Base-by-base conservation (phyloP, 441 rosid species). In the Erysimum pusillum region DNA sequence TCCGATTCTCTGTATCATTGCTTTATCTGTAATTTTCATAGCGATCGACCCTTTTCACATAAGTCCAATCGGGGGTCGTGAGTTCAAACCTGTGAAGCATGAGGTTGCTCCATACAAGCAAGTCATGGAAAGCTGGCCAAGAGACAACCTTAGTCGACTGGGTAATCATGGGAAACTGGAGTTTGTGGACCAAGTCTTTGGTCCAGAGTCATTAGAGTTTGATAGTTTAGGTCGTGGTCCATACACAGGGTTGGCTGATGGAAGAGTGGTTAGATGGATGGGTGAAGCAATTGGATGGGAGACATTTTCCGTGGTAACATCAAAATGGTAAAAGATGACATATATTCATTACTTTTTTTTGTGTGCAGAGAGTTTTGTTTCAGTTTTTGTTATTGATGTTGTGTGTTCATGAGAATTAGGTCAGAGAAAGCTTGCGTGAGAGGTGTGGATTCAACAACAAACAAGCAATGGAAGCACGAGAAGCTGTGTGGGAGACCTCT, bases 241-340 rank as follows among this genome's bases (percentile, higher is more conserved):
- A 11, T 95, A 95, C 78, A 51, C 97, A 1, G 99, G 99, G 4
- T 71, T 95, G 64, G 99, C 98, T 0, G 97, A 95, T 52, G 98
- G 99, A 17, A 85, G 98, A 11, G 71, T 95, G 22, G 98, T 95
- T 44, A 83, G 99, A 75, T 95, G 99, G 99, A 89, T 93, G 98
- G 99, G 99, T 7, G 89, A 90, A 54, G 76, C 69, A 42, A 18
- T 77, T 12, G 97, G 99, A 32, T 93, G 99, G 99, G 94, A 93
- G 76, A 96, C 97, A 22, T 93, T 96, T 70, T 96, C 98, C 4
- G 58, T 83, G 49, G 95, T 86, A 34, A 84, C 98, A 38, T 49
- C 91, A 52, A 90, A 83, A 61, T 95, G 99, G 96, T 93, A 73
- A 86, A 85, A 88, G 62, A 67, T 67, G 31, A 14, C n/a, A 34